phyloP scores from a whole-genome alignment of 495 filamentous ascomycete species.

The Penicillium tannophilum region DNA sequence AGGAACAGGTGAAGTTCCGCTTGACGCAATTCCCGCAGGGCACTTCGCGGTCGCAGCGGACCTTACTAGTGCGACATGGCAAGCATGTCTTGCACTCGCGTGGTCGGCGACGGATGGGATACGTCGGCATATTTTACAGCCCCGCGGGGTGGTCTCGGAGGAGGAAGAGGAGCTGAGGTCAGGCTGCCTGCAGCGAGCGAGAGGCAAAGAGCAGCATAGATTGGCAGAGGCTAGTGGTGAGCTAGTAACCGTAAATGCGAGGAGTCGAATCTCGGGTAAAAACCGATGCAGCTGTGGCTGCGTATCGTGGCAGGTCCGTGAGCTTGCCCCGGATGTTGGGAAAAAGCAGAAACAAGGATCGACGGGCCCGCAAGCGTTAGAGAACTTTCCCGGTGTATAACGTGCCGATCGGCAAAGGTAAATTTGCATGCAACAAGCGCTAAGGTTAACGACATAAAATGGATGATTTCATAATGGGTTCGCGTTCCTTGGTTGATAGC shows the following conservation, averaged over 20 bases:
- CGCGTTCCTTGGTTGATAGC: constrained; percentile 15
- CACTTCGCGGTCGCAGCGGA: constrained; percentile 72
- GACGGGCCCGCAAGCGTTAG: neutral
- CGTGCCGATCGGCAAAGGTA: constrained; percentile 10
- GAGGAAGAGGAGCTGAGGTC: constrained; percentile 10
- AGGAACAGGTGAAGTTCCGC: constrained; percentile 68
- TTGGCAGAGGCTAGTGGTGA: neutral
- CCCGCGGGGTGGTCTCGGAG: constrained; percentile 16
- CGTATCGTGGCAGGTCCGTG: constrained; percentile 10
- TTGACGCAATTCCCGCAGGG: constrained; percentile 76
- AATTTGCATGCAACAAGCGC: constrained; percentile 4
- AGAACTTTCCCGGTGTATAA: neutral
- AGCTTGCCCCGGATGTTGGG: constrained; percentile 12
- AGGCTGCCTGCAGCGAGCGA: constrained; percentile 22
- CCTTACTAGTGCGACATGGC: constrained; percentile 52
- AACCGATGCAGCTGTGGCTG: neutral
- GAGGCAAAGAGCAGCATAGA: constrained; percentile 24
- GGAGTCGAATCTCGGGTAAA: constrained; percentile 9
- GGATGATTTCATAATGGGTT: constrained; percentile 26
- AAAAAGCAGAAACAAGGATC: constrained; percentile 5
- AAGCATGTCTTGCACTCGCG: constrained; percentile 53
- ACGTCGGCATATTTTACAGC: constrained; percentile 36
- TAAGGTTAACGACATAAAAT: neutral
- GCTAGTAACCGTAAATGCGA: constrained; percentile 9
- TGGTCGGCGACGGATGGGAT: constrained; percentile 48